These are phyloP conservation scores for Gonapodya prolifera DNA, from an alignment of 192 early-diverging fungal genomes.

Conservation along the genomic window DNA sequence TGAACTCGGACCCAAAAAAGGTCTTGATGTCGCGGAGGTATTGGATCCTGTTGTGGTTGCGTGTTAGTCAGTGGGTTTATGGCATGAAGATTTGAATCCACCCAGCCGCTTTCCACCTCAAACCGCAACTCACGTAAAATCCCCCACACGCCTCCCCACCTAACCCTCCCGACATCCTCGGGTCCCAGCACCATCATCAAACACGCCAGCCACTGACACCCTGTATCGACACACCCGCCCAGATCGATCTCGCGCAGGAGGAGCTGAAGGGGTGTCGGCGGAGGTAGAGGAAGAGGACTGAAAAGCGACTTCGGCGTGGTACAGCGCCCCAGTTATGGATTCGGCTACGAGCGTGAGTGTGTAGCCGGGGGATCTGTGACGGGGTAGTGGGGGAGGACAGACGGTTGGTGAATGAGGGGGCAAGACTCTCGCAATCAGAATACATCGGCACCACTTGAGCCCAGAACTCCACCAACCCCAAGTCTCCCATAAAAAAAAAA, in stretches of 20 bases:
- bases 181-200: conserved; percentile 78
- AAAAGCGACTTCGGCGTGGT: conserved; percentile 79
- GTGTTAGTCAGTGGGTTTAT: too few species aligned
- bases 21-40: background rate
- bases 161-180: conserved; percentile 85
- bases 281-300: conserved; percentile 8
- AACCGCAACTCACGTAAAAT: conserved; percentile 53
- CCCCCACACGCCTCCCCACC: conserved; percentile 70
- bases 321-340: conserved; percentile 66
- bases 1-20: background rate
- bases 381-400: conserved; percentile 11
- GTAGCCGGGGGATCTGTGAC: conserved; percentile 69
- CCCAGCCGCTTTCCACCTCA: too few species aligned
- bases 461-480: too few species aligned
- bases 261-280: conserved; percentile 32
- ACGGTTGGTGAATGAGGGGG: background rate
- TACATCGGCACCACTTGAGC: too few species aligned
- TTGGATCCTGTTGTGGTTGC: too few species aligned
- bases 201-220: conserved; percentile 75
- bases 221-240: conserved; percentile 82
- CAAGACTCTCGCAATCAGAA: too few species aligned
- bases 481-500: background rate
- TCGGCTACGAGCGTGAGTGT: conserved; percentile 85
- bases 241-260: conserved; percentile 75
- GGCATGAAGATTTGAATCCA: too few species aligned